These are phyloP conservation scores for Tetraselmis chui DNA, from an alignment of 139 green algal species.

Conservation along the genomic window DNA sequence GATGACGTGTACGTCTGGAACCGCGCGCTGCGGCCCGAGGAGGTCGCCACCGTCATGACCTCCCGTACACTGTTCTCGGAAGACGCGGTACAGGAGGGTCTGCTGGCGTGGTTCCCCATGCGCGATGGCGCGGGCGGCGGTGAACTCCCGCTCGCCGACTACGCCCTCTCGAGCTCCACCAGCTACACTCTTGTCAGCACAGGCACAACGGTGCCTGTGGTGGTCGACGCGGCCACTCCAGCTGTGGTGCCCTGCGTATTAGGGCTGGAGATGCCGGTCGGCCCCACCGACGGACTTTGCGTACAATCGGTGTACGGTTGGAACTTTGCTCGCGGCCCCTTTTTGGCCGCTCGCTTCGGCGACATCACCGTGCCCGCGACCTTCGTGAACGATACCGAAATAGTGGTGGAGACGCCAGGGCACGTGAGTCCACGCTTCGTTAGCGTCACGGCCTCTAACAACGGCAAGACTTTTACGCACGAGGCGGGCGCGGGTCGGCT, in stretches of 20 bases:
- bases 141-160: neutral
- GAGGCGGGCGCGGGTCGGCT: conserved; percentile 3
- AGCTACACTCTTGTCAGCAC: neutral
- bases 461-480: conserved; percentile 21
- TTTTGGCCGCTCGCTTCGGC: conserved; percentile 12
- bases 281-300: conserved; percentile 20
- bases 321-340: conserved; percentile 11
- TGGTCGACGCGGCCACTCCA: conserved; percentile 2
- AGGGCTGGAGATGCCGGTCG: conserved; percentile 20
- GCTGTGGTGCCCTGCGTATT: conserved; percentile 21
- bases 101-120: conserved; percentile 10
- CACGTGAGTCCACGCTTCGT: conserved; percentile 21
- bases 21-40: neutral
- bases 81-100: neutral
- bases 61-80: neutral
- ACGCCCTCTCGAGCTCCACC: neutral
- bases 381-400: conserved; percentile 6
- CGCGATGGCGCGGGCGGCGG: neutral
- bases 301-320: conserved; percentile 19
- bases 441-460: conserved; percentile 14
- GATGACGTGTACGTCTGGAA: conserved; percentile 24
- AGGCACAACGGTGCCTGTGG: neutral
- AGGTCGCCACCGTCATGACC: conserved; percentile 7
- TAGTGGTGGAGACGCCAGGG: conserved; percentile 18
- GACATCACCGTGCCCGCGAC: conserved; percentile 2